Conservation (phyloP, 139 green algal species). For the Chlamydomonas schloesseri region DNA sequence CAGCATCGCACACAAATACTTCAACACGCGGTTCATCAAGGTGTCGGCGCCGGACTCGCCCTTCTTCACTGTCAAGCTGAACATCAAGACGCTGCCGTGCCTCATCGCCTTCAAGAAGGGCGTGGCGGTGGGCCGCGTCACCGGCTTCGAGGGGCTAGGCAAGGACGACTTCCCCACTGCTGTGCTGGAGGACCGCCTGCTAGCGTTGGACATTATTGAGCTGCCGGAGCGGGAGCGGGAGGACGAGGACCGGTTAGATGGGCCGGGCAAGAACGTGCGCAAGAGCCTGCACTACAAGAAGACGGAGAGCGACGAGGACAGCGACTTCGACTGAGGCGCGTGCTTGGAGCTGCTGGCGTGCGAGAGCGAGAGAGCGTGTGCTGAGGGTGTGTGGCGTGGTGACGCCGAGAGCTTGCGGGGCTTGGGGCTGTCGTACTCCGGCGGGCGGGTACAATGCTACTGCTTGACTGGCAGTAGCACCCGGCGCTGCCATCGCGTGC, state of each 20-base stretch:
- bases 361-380: not conserved
- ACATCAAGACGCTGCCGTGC: conserved; percentile 90
- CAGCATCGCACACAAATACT: conserved; percentile 79
- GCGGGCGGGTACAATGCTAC: too few relatives aligned
- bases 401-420: too few relatives aligned
- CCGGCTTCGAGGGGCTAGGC: conserved; percentile 93
- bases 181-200: conserved; percentile 64
- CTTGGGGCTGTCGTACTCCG: too few relatives aligned
- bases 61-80: conserved; percentile 96
- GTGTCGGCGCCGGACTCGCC: conserved; percentile 84
- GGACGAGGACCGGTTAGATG: conserved; percentile 30
- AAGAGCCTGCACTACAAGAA: conserved; percentile 46
- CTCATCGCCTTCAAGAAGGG: conserved; percentile 87
- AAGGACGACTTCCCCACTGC: conserved; percentile 87
- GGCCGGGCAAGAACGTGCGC: conserved; percentile 43
- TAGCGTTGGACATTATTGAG: conserved; percentile 48
- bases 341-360: not conserved
- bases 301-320: conserved; percentile 78
- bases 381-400: not conserved
- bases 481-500: too few relatives aligned
- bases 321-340: conserved; percentile 72
- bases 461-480: too few relatives aligned
- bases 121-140: conserved; percentile 79
- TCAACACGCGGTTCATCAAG: conserved; percentile 95
- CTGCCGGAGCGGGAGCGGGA: conserved; percentile 41